phyloP scores from a whole-genome alignment of 352 stramenopile genomes.

The Globisporangium sylvaticum region DNA sequence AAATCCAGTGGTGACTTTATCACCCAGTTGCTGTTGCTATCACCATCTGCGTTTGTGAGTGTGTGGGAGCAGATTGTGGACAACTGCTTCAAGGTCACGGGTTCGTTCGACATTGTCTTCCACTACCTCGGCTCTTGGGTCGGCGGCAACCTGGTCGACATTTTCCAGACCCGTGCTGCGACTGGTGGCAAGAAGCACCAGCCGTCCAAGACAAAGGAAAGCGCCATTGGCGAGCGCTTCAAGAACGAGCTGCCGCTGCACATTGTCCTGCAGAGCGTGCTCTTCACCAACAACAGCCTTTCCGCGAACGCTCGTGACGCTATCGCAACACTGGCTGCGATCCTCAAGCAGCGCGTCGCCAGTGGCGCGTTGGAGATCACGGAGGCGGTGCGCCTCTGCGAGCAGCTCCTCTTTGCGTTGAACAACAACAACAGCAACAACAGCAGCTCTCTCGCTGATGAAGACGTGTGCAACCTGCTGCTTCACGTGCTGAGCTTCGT shows the following conservation, averaged over 20 bases:
- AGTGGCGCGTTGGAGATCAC: slow-evolving; percentile 8
- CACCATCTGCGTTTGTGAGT: slow-evolving; percentile 22
- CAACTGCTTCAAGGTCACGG: slow-evolving; percentile 27
- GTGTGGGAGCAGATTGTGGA: slow-evolving; percentile 34
- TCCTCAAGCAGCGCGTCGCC: slow-evolving; percentile 18
- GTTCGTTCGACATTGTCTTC: slow-evolving; percentile 33
- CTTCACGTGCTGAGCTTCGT: slow-evolving; percentile 31
- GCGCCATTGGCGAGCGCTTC: slow-evolving; percentile 2
- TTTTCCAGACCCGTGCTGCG: slow-evolving; percentile 1
- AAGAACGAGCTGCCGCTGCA: slow-evolving; percentile 11
- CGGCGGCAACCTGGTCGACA: slow-evolving; percentile 36
- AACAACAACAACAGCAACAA: slow-evolving; percentile 5
- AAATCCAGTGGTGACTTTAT: not conserved
- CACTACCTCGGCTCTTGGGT: slow-evolving; percentile 49
- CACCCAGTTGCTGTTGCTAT: slow-evolving; percentile 20
- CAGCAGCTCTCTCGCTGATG: not conserved
- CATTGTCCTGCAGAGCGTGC: slow-evolving; percentile 17
- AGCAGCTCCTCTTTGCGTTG: slow-evolving; percentile 50
- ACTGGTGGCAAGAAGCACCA: not conserved
- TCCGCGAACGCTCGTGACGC: not conserved
- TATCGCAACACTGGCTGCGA: not conserved
- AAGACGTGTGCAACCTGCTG: slow-evolving; percentile 33
- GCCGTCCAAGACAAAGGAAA: slow-evolving; percentile 20
- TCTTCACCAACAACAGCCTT: slow-evolving; percentile 7
- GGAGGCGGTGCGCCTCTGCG: slow-evolving; percentile 36